These are phyloP conservation scores for Pseudomonodictys pantanalensis DNA, from an alignment of 495 filamentous ascomycete genomes.

Conservation along the genomic window DNA sequence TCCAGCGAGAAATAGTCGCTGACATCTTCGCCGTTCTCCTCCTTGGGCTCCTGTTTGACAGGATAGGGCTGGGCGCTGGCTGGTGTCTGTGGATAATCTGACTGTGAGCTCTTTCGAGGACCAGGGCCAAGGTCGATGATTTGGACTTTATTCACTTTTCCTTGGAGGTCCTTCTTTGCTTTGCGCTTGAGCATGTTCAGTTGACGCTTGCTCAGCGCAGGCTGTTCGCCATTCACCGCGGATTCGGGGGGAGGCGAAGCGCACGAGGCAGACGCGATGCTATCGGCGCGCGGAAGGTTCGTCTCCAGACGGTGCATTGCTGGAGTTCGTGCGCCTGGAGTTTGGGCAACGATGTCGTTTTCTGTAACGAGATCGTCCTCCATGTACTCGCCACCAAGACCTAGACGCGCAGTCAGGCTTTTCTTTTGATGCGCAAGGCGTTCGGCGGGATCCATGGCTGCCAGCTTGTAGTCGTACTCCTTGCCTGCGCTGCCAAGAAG, in stretches of 20 bases:
- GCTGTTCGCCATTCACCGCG: conserved; percentile 65
- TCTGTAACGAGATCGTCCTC: conserved; percentile 76
- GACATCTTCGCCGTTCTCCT: conserved; percentile 55
- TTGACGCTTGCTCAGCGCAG: conserved; percentile 80
- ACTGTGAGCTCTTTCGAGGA: conserved; percentile 36
- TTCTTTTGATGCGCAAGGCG: conserved; percentile 85
- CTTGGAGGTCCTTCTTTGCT: conserved; percentile 44
- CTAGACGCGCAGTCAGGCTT: conserved; percentile 75
- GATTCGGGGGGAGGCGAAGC: conserved; percentile 49
- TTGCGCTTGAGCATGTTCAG: conserved; percentile 91
- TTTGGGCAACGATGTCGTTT: conserved; percentile 50
- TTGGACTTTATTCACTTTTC: conserved; percentile 83
- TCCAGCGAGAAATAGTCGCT: conserved; percentile 87
- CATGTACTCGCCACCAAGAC: conserved; percentile 78
- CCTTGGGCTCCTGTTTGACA: conserved; percentile 60
- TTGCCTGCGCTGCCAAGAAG: conserved; percentile 78
- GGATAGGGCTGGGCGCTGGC: conserved; percentile 63
- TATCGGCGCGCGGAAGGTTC: conserved; percentile 38
- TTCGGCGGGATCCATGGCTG: conserved; percentile 72
- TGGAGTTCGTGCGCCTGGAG: conserved; percentile 35
- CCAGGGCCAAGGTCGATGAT: conserved; percentile 80
- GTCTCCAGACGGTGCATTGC: conserved; percentile 48
- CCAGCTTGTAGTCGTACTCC: conserved; percentile 78
- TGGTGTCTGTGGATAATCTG: conserved; percentile 62
- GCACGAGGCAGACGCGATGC: conserved; percentile 29